Percentiles rank a stretch among this genome's conserved stretches.
phyloP scores from a whole-genome alignment of 2,329 filamentous ascomycete species.

The Trichophaea hybrida region DNA sequence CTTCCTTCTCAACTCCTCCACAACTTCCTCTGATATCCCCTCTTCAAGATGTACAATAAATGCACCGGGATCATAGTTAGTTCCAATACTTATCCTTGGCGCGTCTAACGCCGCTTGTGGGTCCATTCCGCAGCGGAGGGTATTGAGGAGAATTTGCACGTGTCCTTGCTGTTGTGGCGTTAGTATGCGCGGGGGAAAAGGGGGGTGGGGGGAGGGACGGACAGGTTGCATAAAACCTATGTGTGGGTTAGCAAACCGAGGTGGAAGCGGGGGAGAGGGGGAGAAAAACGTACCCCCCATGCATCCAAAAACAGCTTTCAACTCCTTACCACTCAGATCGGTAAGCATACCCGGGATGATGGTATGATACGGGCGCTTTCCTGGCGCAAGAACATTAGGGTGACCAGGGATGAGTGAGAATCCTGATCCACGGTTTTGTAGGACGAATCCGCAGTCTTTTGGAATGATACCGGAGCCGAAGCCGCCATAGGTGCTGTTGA shows the following conservation, averaged over 20 bases:
- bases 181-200: background rate
- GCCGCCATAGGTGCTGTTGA: conserved; percentile 85
- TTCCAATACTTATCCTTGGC: conserved; percentile 55
- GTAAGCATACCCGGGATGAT: conserved; percentile 92
- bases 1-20: conserved; percentile 50
- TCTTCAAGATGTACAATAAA: conserved; percentile 60
- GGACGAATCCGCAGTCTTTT: conserved; percentile 70
- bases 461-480: conserved; percentile 84
- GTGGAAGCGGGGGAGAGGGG: background rate
- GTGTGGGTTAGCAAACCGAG: background rate
- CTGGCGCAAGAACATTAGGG: conserved; percentile 56
- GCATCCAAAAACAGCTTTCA: conserved; percentile 82
- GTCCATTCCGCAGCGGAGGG: conserved; percentile 64
- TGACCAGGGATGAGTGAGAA: conserved; percentile 59
- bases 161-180: conserved; percentile 51
- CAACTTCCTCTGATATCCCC: conserved; percentile 54
- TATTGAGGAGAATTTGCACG: conserved; percentile 80
- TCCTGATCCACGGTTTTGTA: conserved; percentile 85
- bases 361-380: conserved; percentile 89
- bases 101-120: conserved; percentile 84
- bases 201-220: background rate
- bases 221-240: conserved; percentile 78
- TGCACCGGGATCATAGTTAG: conserved; percentile 36
- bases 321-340: conserved; percentile 49
- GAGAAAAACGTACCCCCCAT: conserved; percentile 66